Evolutionary conservation across 139 green algal species (phyloP).

Genomic region (Gonium pectorale): DNA sequence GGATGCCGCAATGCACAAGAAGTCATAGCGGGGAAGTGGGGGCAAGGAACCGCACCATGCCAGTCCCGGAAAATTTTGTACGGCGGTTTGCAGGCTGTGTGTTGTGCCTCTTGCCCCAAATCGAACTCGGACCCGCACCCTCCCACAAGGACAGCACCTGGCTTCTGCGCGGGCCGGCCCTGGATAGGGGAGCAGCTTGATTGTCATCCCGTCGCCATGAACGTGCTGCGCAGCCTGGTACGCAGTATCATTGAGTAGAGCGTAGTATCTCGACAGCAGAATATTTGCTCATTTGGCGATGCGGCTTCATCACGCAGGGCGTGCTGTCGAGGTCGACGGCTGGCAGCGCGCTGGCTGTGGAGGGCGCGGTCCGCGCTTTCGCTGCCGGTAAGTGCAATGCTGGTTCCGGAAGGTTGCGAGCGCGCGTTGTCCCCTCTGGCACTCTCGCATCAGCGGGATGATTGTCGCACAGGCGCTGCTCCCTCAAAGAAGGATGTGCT

Average conservation of each 20-base stretch:
- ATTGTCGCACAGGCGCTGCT: conserved; percentile 49
- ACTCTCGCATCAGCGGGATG: too few species aligned
- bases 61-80: too few species aligned
- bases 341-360: conserved; percentile 12
- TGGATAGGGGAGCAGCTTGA: background rate
- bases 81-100: too few species aligned
- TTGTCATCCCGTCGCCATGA: conserved; percentile 25
- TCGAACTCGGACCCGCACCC: too few species aligned
- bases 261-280: background rate
- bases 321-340: conserved; percentile 29
- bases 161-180: too few species aligned
- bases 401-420: too few species aligned
- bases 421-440: background rate
- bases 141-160: too few species aligned
- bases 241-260: background rate
- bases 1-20: too few species aligned
- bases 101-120: too few species aligned
- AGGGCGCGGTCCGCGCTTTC: conserved; percentile 33
- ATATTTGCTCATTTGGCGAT: background rate
- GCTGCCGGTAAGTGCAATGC: background rate
- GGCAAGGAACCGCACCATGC: too few species aligned
- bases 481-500: conserved; percentile 55
- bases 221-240: conserved; percentile 35
- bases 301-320: conserved; percentile 15
- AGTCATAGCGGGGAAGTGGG: too few species aligned